Percentiles rank a stretch among this genome's conserved stretches.
Evolutionary conservation across 2,329 filamentous ascomycete genomes (phyloP).

Genomic region (Phaeosphaeriaceae sp.): DNA sequence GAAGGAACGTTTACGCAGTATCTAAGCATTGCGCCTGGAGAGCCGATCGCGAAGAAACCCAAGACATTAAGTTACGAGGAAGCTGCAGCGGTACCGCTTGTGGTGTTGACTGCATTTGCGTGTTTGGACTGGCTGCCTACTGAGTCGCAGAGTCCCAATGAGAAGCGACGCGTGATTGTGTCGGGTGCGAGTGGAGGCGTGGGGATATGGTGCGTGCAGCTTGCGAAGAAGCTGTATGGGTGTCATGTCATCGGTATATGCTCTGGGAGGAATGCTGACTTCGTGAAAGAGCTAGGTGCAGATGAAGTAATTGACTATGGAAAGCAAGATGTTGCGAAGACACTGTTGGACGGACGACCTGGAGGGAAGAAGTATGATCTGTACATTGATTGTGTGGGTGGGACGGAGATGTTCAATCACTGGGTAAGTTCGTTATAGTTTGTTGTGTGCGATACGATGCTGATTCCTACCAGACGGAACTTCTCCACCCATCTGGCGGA

Average conservation of each 20-base stretch:
- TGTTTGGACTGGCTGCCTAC: conserved; percentile 37
- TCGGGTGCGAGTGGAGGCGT: conserved; percentile 42
- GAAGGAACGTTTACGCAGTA: conserved; percentile 40
- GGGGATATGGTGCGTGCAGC: conserved; percentile 46
- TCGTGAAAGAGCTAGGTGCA: conserved; percentile 58
- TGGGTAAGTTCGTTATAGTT: conserved; percentile 20
- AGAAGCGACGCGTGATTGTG: conserved; percentile 31
- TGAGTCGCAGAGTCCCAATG: conserved; percentile 6
- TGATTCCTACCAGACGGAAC: conserved; percentile 14
- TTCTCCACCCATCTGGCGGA: conserved; percentile 44
- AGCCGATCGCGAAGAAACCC: conserved; percentile 36
- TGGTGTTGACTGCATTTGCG: conserved; percentile 48
- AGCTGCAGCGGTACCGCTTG: conserved; percentile 44
- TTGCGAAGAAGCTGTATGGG: conserved; percentile 45
- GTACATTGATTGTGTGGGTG: conserved; percentile 60
- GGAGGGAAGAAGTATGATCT: conserved; percentile 49
- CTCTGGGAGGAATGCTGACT: conserved; percentile 54
- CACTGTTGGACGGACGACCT: conserved; percentile 41
- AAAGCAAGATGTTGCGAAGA: conserved; percentile 37
- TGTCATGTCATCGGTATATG: conserved; percentile 59
- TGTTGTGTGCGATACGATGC: not conserved
- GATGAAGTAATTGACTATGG: conserved; percentile 54
- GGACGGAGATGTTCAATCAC: conserved; percentile 54
- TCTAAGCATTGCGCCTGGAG: conserved; percentile 22
- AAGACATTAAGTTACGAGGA: conserved; percentile 20